Conservation (phyloP, 2,329 filamentous ascomycete species). For the Coniochaeta sp. region DNA sequence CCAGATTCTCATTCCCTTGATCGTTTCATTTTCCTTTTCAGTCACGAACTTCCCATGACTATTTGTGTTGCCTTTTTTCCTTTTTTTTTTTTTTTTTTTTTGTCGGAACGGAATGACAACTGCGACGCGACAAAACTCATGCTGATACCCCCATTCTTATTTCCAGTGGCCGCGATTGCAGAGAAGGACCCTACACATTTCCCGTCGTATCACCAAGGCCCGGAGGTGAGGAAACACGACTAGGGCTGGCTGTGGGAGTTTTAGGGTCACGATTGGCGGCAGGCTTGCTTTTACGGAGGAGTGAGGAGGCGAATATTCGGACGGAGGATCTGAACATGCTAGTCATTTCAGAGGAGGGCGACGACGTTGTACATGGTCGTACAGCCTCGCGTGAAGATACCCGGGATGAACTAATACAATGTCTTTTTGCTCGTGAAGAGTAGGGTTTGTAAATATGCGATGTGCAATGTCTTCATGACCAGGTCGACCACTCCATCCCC, state of each 20-base stretch:
- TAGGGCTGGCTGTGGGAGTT: constrained; percentile 1
- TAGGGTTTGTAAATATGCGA: not conserved
- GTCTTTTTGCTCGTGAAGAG: not conserved
- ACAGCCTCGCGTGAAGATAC: not conserved
- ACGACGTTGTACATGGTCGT: not conserved
- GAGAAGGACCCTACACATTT: constrained; percentile 15
- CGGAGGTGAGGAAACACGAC: constrained; percentile 14
- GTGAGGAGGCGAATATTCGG: not conserved
- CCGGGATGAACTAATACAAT: not conserved
- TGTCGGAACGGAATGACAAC: not conserved
- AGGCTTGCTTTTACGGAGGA: not conserved
- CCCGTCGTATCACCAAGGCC: constrained; percentile 6
- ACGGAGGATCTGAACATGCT: not conserved
- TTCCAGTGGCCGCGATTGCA: constrained; percentile 4
- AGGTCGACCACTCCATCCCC: no score
- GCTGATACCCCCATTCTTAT: not conserved
- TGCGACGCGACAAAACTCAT: not conserved
- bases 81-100: not conserved
- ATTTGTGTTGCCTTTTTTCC: not conserved
- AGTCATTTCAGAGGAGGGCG: not conserved
- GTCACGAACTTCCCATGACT: not conserved
- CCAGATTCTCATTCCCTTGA: not conserved
- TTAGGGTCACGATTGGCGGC: not conserved
- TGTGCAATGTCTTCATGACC: no score
- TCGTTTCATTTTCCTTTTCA: not conserved